phyloP scores from a whole-genome alignment of 305 asterid species.

The Fraxinus platypoda region DNA sequence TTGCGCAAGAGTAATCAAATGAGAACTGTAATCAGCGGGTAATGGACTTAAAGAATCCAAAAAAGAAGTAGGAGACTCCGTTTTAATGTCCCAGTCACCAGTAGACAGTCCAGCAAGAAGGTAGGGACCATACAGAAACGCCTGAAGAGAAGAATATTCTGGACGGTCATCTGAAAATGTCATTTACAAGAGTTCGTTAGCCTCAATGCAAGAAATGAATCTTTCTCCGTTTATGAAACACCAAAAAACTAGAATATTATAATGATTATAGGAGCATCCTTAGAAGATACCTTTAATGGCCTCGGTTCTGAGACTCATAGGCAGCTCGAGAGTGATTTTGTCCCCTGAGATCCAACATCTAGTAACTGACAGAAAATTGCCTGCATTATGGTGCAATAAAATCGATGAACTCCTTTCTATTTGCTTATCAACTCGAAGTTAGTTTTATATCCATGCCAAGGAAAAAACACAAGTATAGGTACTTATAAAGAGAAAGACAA shows the following conservation, averaged over 20 bases:
- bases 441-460: neutral
- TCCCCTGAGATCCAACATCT: conserved; percentile 62
- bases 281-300: conserved; percentile 63
- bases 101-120: conserved; percentile 71
- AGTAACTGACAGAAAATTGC: conserved; percentile 53
- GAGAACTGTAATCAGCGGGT: conserved; percentile 51
- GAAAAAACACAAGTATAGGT: neutral
- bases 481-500: neutral
- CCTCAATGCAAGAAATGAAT: neutral
- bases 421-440: neutral
- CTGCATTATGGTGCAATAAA: conserved; percentile 38
- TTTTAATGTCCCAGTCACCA: conserved; percentile 63
- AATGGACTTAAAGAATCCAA: conserved; percentile 51
- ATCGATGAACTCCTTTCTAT: conserved; percentile 1
- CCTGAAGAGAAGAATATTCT: conserved; percentile 59
- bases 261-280: neutral
- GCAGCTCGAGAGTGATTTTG: conserved; percentile 58
- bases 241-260: neutral
- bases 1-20: conserved; percentile 59
- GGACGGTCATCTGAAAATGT: conserved; percentile 64
- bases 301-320: conserved; percentile 56
- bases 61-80: conserved; percentile 33
- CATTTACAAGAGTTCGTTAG: conserved; percentile 21
- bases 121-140: conserved; percentile 85
- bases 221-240: neutral